Percentiles rank a stretch among this genome's conserved stretches.
phyloP scores from a whole-genome alignment of 139 green algal species.

The Volvox africanus region DNA sequence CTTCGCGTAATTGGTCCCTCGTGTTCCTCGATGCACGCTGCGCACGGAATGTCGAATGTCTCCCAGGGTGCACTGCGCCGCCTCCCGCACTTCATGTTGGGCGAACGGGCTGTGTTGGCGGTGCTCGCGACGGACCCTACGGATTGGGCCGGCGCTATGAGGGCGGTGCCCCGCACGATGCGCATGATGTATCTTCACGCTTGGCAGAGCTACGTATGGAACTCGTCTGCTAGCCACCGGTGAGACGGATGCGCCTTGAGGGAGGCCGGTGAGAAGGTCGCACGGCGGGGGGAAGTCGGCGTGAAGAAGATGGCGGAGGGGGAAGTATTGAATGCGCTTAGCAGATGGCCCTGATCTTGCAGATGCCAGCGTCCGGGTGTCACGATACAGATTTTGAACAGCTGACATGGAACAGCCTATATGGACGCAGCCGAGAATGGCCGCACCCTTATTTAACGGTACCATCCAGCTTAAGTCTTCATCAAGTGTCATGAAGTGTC shows the following conservation, averaged over 20 bases:
- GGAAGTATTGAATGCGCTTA: background rate
- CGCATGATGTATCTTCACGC: constrained; percentile 96
- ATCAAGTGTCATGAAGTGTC: no score
- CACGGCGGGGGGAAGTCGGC: background rate
- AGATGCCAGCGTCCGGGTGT: no score
- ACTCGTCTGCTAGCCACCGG: constrained; percentile 75
- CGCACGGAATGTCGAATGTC: no score
- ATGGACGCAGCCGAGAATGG: no score
- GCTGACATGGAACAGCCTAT: no score
- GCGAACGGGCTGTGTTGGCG: constrained; percentile 73
- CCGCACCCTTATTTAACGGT: no score
- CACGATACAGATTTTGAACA: no score
- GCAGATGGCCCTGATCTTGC: no score
- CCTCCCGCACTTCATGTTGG: constrained; percentile 72
- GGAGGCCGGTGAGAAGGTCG: background rate
- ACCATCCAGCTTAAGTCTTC: no score
- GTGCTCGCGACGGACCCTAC: constrained; percentile 19
- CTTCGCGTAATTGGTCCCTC: no score
- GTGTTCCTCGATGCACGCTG: no score
- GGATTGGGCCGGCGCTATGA: constrained; percentile 61
- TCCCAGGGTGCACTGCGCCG: constrained; percentile 61
- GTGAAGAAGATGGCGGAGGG: background rate
- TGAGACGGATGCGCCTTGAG: background rate
- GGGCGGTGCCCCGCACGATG: constrained; percentile 81
- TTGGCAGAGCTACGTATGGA: constrained; percentile 94